Base-by-base conservation (phyloP, 192 early-diverging fungal species). In the Lobulomyces angularis region DNA sequence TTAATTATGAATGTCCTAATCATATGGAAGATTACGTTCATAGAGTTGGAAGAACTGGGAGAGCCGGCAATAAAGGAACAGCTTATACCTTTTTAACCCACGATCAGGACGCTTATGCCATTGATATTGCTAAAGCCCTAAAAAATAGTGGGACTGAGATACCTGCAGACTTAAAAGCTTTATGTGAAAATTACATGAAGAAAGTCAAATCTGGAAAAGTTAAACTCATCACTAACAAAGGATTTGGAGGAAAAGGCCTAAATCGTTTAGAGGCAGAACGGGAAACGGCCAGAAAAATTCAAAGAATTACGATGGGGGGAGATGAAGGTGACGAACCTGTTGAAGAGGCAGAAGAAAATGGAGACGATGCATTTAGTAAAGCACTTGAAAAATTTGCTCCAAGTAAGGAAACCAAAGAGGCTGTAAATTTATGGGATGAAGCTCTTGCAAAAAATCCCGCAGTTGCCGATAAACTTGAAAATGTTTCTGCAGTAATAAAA, bases 1-100 rank as follows among this genome's bases (percentile, higher is more conserved):
- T 96, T 36, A 99, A 99, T 58, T 97, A 84, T 46, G 95, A 99
- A 46, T 84, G 86, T 34, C 95, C 95, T 6, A 90, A 91, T 61
- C 88, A 99, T 41, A 84, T 90, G 76, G 95, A 99, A 46, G 95
- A 99, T 39, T 88, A 97, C 59, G 88, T 99, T 1, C 95, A 99
- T 60, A 88, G 95, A 31, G 89, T 94, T 12, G 95, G 95, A 4
- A 73, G 95, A 27, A 99, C 95, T 0, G 95, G 95, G 25, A 83
- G 95, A 33, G 95, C 95, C 0, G 95, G 95, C 36, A 90, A 94
- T 58, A 97, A 87, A 53, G 95, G 95, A 32, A 86, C 84, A 4
- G 90, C 95, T 0, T 92, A 84, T 48, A 95, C 95, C 0, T 99
- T 97, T 52, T 82, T 99, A 41, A 85, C 85, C 1, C 85, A 85